Evolutionary conservation across 257 asterid genomes (phyloP).

Genomic region (Knoxia roxburghii): DNA sequence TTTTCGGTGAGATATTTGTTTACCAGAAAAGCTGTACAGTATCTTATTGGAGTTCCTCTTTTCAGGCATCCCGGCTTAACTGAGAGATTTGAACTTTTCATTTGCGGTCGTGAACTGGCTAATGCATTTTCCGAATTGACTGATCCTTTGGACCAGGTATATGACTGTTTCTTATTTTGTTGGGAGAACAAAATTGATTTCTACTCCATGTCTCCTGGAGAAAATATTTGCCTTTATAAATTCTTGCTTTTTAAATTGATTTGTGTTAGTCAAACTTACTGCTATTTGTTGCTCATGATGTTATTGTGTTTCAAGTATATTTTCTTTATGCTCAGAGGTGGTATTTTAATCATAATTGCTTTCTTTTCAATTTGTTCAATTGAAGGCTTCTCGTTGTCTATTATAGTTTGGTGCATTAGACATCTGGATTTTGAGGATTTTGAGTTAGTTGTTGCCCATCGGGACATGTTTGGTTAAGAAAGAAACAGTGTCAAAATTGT

Average conservation of each 20-base stretch:
- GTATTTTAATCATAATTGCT: neutral
- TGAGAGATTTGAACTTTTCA: constrained; percentile 92
- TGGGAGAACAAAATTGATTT: neutral
- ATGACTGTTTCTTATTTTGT: neutral
- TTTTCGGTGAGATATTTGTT: neutral
- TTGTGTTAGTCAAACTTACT: neutral
- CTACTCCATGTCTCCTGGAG: neutral
- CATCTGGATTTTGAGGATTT: neutral
- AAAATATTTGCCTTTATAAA: neutral
- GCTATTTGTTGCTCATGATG: neutral
- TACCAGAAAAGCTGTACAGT: neutral
- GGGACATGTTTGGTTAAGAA: neutral
- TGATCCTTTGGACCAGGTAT: constrained; percentile 92
- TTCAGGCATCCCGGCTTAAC: constrained; percentile 77
- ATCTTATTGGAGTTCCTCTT: constrained; percentile 9
- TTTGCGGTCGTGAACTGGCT: constrained; percentile 89
- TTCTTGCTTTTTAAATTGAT: neutral
- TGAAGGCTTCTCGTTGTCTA: neutral
- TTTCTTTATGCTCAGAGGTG: neutral
- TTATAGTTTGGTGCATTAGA: neutral
- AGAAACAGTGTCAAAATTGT: neutral
- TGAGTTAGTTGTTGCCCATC: neutral
- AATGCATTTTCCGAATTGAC: constrained; percentile 93
- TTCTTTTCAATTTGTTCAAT: neutral
- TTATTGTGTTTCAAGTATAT: neutral